Conservation (phyloP, 148 eudicot genomes). For the Dianthus caryophyllus region DNA sequence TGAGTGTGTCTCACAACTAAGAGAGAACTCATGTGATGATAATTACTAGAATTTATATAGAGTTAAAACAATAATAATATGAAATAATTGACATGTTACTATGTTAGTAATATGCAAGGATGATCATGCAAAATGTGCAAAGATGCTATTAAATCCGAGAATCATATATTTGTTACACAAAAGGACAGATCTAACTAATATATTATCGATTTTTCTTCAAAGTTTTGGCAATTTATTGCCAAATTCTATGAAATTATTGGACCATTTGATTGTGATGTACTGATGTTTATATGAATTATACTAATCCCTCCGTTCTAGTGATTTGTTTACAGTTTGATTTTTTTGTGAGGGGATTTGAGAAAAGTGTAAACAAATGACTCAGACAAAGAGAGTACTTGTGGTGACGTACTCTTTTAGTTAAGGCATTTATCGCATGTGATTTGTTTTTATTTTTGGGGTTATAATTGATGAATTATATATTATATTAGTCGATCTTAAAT, state of each 20-base stretch:
- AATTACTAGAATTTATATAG: slow-evolving; percentile 10
- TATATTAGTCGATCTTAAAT: too few relatives aligned
- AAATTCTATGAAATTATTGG: background rate
- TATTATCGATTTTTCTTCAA: background rate
- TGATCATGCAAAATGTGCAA: slow-evolving; percentile 25
- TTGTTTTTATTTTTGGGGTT: background rate
- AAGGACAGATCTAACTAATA: slow-evolving; percentile 14
- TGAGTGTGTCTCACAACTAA: slow-evolving; percentile 15
- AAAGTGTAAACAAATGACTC: too few relatives aligned
- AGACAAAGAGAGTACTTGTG: too few relatives aligned
- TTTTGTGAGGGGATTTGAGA: too few relatives aligned
- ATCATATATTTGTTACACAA: slow-evolving; percentile 16
- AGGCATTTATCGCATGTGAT: slow-evolving; percentile 2
- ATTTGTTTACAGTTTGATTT: too few relatives aligned
- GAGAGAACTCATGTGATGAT: slow-evolving; percentile 17
- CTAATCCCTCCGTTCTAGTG: too few relatives aligned
- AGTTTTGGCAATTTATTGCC: background rate
- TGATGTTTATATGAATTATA: too few relatives aligned
- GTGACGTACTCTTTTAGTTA: slow-evolving; percentile 1
- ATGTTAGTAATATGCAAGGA: slow-evolving; percentile 1
- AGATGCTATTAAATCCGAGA: slow-evolving; percentile 20
- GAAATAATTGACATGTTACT: background rate
- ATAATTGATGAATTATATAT: too few relatives aligned
- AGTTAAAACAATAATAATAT: background rate
- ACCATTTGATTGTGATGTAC: background rate